These are phyloP conservation scores for Trifolium pratense DNA, from an alignment of 306 rosid genomes.

Conservation along the genomic window DNA sequence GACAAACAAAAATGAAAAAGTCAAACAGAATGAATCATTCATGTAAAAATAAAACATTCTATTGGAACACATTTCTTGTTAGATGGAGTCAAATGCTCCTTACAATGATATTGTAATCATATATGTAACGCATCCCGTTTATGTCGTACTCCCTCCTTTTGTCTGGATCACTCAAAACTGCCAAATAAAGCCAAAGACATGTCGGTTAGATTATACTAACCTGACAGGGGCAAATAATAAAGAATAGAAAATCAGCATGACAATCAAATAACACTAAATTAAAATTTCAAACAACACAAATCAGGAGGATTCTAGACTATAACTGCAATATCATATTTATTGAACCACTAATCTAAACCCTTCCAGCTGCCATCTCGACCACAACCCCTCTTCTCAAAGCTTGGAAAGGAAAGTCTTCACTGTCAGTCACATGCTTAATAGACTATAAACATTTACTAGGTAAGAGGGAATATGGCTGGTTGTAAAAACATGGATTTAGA, in stretches of 20 bases:
- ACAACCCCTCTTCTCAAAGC: constrained; percentile 13
- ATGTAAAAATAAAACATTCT: background rate
- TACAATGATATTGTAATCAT: constrained; percentile 82
- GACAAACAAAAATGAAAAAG: constrained; percentile 1
- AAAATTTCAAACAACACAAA: constrained; percentile 7
- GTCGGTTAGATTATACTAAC: constrained; percentile 46
- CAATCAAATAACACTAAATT: constrained; percentile 9
- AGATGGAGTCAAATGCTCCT: constrained; percentile 44
- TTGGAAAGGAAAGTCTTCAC: constrained; percentile 22
- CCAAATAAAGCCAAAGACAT: constrained; percentile 32
- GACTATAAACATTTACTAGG: no score
- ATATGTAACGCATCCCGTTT: constrained; percentile 77
- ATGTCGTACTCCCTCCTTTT: constrained; percentile 84
- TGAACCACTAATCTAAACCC: constrained; percentile 19
- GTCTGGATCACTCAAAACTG: constrained; percentile 96
- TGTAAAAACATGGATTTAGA: no score
- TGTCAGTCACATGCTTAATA: background rate
- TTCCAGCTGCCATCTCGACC: constrained; percentile 11
- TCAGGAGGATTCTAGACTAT: background rate
- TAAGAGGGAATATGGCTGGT: no score
- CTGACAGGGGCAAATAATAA: constrained; percentile 9
- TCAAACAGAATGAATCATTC: constrained; percentile 19
- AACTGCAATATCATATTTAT: constrained; percentile 15
- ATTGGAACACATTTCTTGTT: background rate
- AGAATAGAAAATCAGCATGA: constrained; percentile 12